Percentiles rank a stretch among this genome's conserved stretches.
Evolutionary conservation across 2,329 filamentous ascomycete species (phyloP).

Genomic region (Fusarium paranaense): DNA sequence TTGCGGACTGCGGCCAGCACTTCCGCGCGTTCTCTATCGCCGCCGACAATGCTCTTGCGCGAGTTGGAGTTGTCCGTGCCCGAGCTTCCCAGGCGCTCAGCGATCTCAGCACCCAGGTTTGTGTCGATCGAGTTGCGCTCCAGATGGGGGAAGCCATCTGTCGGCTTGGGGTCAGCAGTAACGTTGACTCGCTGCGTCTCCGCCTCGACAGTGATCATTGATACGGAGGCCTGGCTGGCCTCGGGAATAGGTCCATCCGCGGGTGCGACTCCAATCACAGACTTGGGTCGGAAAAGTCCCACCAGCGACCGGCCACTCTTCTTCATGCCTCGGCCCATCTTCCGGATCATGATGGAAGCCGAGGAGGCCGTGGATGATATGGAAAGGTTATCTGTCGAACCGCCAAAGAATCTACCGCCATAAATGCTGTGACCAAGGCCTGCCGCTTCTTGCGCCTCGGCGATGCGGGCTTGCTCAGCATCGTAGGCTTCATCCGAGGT

Average conservation of each 20-base stretch:
- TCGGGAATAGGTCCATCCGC: slow-evolving; percentile 75
- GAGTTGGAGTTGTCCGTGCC: slow-evolving; percentile 71
- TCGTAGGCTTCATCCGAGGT: slow-evolving; percentile 75
- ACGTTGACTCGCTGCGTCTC: slow-evolving; percentile 87
- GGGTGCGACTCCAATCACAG: slow-evolving; percentile 80
- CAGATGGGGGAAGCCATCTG: slow-evolving; percentile 81
- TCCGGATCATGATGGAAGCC: slow-evolving; percentile 92
- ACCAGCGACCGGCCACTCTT: slow-evolving; percentile 91
- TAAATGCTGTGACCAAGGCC: slow-evolving; percentile 96
- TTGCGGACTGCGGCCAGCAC: slow-evolving; percentile 93
- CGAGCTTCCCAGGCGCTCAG: slow-evolving; percentile 67
- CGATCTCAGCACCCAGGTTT: slow-evolving; percentile 57
- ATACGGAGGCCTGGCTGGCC: slow-evolving; percentile 84
- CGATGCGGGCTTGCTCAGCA: slow-evolving; percentile 91
- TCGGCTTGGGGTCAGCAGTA: slow-evolving; percentile 75
- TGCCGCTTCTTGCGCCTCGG: slow-evolving; percentile 89
- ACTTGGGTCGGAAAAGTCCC: slow-evolving; percentile 95
- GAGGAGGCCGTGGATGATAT: slow-evolving; percentile 92
- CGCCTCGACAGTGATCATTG: slow-evolving; percentile 95
- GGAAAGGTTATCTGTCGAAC: slow-evolving; percentile 94
- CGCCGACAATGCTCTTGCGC: slow-evolving; percentile 90
- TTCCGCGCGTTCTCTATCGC: slow-evolving; percentile 90
- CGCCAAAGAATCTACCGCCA: slow-evolving; percentile 84
- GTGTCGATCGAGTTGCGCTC: slow-evolving; percentile 86
- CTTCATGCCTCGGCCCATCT: slow-evolving; percentile 99